These are phyloP conservation scores for Sicyos baderoa DNA, from an alignment of 306 rosid genomes.

Conservation along the genomic window DNA sequence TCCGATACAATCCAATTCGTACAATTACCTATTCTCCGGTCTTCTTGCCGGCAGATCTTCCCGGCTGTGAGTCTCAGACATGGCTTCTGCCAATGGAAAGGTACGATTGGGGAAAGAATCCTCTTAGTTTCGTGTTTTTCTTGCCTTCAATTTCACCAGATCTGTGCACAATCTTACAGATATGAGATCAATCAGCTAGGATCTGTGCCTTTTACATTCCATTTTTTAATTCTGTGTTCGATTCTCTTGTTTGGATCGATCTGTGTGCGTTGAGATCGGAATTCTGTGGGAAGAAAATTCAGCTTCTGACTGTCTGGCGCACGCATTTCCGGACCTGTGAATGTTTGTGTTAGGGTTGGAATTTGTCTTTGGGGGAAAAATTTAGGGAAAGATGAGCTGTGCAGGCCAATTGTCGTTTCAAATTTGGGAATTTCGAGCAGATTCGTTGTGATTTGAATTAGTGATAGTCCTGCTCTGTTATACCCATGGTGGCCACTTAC, in stretches of 20 bases:
- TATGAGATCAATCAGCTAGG: not conserved
- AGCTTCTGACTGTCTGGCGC: not conserved
- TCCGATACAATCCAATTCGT: not conserved
- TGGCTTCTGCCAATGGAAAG: conserved; percentile 17
- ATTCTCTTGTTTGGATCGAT: not conserved
- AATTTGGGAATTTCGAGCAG: not conserved
- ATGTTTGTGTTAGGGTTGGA: not conserved
- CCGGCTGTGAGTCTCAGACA: conserved; percentile 8
- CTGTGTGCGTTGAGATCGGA: not conserved
- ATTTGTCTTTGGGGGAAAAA: not conserved
- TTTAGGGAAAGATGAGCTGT: not conserved
- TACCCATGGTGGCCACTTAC: too few species aligned
- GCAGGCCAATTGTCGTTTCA: not conserved
- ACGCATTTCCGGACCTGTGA: not conserved
- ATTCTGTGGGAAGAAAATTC: not conserved
- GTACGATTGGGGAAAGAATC: not conserved
- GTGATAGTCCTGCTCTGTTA: not conserved
- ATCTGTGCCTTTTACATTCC: conserved; percentile 1
- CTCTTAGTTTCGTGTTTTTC: not conserved
- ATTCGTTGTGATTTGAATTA: not conserved
- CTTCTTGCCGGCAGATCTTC: conserved; percentile 15
- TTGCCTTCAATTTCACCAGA: conserved; percentile 14
- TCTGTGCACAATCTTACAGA: not conserved
- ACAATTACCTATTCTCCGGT: not conserved
- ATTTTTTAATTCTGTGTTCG: not conserved